Base-by-base conservation (phyloP, 75 land plant genomes). In the Picea glauca region DNA sequence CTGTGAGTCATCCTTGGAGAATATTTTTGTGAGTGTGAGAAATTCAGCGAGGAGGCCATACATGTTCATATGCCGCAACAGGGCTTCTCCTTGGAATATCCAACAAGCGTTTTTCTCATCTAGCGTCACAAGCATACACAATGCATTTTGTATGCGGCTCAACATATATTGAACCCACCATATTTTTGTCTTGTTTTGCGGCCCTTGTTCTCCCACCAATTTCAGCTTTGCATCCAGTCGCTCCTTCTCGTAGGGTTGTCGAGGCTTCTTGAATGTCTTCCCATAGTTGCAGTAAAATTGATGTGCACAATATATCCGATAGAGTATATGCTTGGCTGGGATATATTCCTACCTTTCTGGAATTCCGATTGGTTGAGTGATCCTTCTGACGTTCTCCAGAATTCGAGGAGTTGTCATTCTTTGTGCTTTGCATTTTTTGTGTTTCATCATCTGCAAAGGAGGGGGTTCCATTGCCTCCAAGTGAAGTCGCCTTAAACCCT, bases 261-360 rank as follows among this genome's bases (percentile, higher is more conserved):
- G 91, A 3, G 93, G 92, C 88, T 91, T 87, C 88, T 91, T 91
- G 75, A 91, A 91, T n/a, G 92, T 87, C 81, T 90, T 90, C 20
- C 92, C 92, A 84, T 90, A 26, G 26, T 26, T 26, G 26, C 26
- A 26, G 26, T 26, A 26, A 26, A 26, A 26, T 26, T 26, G 26
- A 26, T 0, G 26, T 26, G 26, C 26, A 26, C 26, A 0, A 26
- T 26, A 26, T 26, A 26, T 26, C 26, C 26, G 0, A 26, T 26
- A 26, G 26, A 26, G 26, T 26, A 26, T 26, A 26, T 26, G 26
- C 26, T 26, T 26, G 26, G 26, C 26, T 26, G 26, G 26, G 26
- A 26, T 26, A 26, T 26, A 26, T 26, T 26, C 26, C 26, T 26
- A 26, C 26, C 26, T 26, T 26, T 26, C 26, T 26, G 26, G 26